Base-by-base conservation (phyloP, 1,284 basidiomycete genomes). In the Pseudozyma pruni region DNA sequence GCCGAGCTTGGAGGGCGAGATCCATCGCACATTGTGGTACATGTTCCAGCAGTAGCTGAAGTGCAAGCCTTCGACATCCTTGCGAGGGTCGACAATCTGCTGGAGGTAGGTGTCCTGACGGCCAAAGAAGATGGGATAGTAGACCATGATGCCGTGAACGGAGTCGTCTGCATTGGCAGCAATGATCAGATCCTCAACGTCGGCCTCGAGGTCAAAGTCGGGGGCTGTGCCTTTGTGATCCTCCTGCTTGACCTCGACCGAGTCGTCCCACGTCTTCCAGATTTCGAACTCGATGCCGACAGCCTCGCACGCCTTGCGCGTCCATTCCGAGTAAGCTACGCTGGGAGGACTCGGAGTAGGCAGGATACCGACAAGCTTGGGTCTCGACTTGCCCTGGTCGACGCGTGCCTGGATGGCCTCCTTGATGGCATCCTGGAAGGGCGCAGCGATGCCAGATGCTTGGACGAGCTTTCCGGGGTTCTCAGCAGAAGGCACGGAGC, bases 61-160 rank as follows among this genome's bases (percentile, higher is more conserved):
- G 84, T 98, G 89, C 46, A 98, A 87, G 4, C 95, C 95, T 84
- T 98, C 95, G 50, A 98, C 95, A 74, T 98, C 95, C 84, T 98
- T 98, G 72, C 91, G 87, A 1, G 95, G 94, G 1, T 93, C 94
- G 13, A 98, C 92, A 53, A 95, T 88, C 89, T 94, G 83, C 78
- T 98, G 95, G 49, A 98, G 86, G 83, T 98, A 98, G 79, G 95
- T 93, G 83, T 98, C 95, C 89, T 97, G 81, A 34, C 82, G 75
- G 9, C 81, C 82, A 19, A 81, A 81, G 46, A 84, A 83, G 75
- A 83, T 83, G 40, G 83, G 83, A 60, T 83, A 84, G 74, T 81
- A 81, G 8, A 92, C 94, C 94, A 98, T 95, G 80, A 97, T 93
- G n/a, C 94, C 94, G 84, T 96, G 89, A 8, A 96, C 88, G 61